phyloP scores from a whole-genome alignment of 495 filamentous ascomycete genomes.

The Aspergillus ellipticus region DNA sequence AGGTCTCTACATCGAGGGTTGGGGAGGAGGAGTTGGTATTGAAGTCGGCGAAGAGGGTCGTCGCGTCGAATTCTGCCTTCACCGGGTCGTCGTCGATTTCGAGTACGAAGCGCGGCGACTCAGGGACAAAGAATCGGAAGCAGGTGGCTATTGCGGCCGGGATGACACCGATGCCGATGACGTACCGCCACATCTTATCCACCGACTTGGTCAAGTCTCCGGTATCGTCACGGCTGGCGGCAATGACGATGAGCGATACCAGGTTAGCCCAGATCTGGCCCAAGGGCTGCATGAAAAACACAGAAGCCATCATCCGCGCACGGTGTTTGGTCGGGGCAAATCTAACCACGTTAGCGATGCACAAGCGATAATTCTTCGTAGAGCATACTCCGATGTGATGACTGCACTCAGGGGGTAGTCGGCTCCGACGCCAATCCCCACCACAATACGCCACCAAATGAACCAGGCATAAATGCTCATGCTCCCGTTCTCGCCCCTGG shows the following conservation, averaged over 20 bases:
- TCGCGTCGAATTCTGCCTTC: constrained; percentile 45
- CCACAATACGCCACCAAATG: constrained; percentile 54
- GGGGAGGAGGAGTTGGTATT: constrained; percentile 5
- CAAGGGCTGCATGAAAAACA: constrained; percentile 64
- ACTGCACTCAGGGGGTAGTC: constrained; percentile 57
- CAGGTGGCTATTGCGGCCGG: constrained; percentile 57
- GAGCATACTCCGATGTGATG: constrained; percentile 55
- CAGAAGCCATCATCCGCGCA: constrained; percentile 61
- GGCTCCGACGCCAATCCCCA: constrained; percentile 56
- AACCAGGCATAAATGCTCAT: constrained; percentile 57
- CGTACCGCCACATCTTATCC: constrained; percentile 56
- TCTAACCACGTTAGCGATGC: constrained; percentile 18
- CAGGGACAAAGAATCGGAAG: constrained; percentile 59
- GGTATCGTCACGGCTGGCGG: constrained; percentile 25
- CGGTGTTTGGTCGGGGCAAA: constrained; percentile 58
- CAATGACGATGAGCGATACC: constrained; percentile 45
- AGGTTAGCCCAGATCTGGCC: constrained; percentile 61
- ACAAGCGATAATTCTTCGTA: too few species aligned
- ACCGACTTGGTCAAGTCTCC: constrained; percentile 35
- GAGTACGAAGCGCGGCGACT: constrained; percentile 54
- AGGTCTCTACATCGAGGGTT: constrained; percentile 7
- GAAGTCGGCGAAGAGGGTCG: constrained; percentile 33
- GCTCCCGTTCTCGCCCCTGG: constrained; percentile 35
- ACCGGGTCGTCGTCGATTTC: constrained; percentile 49
- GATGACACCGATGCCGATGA: constrained; percentile 57